phyloP scores from a whole-genome alignment of 805 yeast genomes.

The Dipodascus albidus region DNA sequence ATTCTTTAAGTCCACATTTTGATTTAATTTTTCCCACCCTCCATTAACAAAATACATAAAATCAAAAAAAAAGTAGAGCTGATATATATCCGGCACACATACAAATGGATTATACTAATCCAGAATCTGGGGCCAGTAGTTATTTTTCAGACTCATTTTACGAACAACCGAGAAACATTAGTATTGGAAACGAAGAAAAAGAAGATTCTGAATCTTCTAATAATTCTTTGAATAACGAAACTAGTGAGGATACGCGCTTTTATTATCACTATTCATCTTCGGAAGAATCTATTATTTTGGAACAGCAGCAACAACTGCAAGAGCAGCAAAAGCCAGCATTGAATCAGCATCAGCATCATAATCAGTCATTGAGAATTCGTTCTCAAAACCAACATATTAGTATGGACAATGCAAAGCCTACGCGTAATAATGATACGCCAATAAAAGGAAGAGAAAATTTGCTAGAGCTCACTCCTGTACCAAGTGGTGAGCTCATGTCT shows the following conservation, averaged over 20 bases:
- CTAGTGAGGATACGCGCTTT: background rate
- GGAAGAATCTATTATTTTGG: background rate
- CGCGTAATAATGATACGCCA: background rate
- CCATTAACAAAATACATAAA: background rate
- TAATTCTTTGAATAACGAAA: background rate
- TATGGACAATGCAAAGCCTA: background rate
- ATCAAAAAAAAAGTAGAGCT: background rate
- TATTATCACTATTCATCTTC: background rate
- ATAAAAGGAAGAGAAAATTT: background rate
- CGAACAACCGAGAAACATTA: background rate
- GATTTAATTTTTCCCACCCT: too few species aligned
- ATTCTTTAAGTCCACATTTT: too few species aligned
- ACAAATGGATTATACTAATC: background rate
- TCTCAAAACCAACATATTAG: background rate
- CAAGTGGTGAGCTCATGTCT: background rate
- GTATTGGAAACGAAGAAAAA: background rate
- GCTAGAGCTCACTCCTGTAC: background rate
- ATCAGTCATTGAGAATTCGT: background rate
- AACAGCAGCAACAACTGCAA: background rate
- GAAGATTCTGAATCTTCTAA: background rate
- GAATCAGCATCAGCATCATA: background rate
- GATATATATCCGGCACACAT: background rate
- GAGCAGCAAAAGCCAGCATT: background rate
- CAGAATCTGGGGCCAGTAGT: background rate
- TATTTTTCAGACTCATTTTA: background rate